phyloP scores from a whole-genome alignment of 2,329 filamentous ascomycete species.

The Endocalyx cinctus region DNA sequence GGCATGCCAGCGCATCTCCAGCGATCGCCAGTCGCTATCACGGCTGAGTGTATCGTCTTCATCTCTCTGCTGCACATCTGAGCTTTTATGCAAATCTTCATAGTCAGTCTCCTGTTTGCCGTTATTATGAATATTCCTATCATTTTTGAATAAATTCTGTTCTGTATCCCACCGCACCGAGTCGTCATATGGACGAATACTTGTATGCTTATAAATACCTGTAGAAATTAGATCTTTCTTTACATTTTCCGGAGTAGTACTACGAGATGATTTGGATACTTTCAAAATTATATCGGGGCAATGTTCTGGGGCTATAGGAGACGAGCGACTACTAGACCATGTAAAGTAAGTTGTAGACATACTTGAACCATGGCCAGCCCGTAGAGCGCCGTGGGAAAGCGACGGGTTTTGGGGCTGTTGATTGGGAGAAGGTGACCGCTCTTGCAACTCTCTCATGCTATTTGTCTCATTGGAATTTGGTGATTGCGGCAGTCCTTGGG shows the following conservation, averaged over 20 bases:
- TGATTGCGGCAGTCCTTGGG: no score
- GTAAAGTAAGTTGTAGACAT: conserved; percentile 20
- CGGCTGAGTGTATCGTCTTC: no score
- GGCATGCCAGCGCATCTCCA: conserved; percentile 11
- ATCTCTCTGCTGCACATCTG: no score
- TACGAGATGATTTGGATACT: conserved; percentile 7
- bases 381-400: neutral
- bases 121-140: no score
- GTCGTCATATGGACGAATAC: conserved; percentile 15
- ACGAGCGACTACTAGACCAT: conserved; percentile 21
- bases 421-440: neutral
- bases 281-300: conserved; percentile 1
- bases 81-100: no score
- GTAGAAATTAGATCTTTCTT: conserved; percentile 16
- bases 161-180: no score
- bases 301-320: conserved; percentile 4
- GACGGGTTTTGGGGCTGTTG: neutral
- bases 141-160: no score
- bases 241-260: conserved; percentile 16
- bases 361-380: conserved; percentile 7
- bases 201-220: conserved; percentile 18
- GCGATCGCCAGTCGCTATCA: neutral
- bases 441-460: no score
- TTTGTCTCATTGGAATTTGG: no score
- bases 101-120: no score